These are phyloP conservation scores for Phytophthora quininea DNA, from an alignment of 352 stramenopile genomes.

Conservation along the genomic window DNA sequence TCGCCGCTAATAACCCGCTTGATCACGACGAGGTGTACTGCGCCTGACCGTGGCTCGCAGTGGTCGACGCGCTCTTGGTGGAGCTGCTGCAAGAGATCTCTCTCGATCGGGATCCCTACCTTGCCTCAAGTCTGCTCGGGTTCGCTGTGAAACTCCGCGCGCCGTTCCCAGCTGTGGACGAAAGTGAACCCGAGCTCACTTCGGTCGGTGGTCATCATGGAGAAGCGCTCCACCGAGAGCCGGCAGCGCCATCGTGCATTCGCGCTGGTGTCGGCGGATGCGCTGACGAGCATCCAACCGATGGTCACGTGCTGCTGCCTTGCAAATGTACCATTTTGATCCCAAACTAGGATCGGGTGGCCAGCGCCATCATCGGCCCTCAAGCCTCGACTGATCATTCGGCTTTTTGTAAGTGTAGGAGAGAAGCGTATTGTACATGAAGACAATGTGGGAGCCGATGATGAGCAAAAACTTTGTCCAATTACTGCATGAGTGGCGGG, in stretches of 20 bases:
- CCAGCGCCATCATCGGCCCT: neutral
- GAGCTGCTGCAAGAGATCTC: neutral
- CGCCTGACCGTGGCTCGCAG: neutral
- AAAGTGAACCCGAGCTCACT: no score
- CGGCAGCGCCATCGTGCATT: no score
- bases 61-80: neutral
- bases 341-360: no score
- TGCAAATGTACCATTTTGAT: no score
- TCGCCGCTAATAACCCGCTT: neutral
- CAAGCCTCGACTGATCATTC: conserved; percentile 4
- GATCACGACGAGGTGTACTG: neutral
- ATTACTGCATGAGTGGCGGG: conserved; percentile 61
- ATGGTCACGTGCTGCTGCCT: no score
- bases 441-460: conserved; percentile 26
- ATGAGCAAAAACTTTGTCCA: conserved; percentile 57
- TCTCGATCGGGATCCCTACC: neutral
- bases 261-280: no score
- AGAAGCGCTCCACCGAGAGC: no score
- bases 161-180: no score
- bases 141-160: no score
- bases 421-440: neutral
- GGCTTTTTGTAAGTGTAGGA: neutral
- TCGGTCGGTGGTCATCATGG: no score
- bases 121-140: no score
- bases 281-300: no score